These are phyloP conservation scores for Cucurbita argyrosperma DNA, from an alignment of 306 rosid genomes.

Conservation along the genomic window DNA sequence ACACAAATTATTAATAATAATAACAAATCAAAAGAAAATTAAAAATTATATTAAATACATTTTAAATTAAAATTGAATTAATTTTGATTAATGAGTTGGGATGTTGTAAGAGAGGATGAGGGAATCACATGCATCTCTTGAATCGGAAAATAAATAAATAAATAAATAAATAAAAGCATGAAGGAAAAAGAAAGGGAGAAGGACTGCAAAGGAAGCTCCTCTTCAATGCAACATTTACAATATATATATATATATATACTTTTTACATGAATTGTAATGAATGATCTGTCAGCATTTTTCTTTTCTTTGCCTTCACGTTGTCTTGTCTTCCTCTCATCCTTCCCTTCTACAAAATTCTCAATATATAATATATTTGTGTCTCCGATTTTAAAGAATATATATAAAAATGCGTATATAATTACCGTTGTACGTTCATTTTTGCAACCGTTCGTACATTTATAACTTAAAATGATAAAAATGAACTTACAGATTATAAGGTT, in stretches of 20 bases:
- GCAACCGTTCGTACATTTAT: too few species aligned
- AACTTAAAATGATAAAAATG: too few species aligned
- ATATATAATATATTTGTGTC: too few species aligned
- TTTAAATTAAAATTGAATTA: background rate
- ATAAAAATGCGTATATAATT: too few species aligned
- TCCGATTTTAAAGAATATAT: too few species aligned
- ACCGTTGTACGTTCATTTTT: too few species aligned
- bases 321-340: background rate
- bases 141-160: background rate
- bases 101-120: background rate
- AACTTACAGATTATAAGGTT: too few species aligned
- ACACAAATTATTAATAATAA: too few species aligned
- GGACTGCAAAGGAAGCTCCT: background rate
- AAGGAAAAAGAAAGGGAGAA: background rate
- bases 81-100: background rate
- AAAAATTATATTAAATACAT: too few species aligned
- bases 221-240: background rate
- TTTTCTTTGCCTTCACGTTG: slow-evolving; percentile 5
- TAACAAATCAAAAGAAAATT: too few species aligned
- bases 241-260: too few species aligned
- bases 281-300: background rate
- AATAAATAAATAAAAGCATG: background rate
- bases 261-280: background rate
- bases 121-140: background rate
- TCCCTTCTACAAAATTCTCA: too few species aligned